Conservation (phyloP, 1,139 yeast genomes). For the Arxiozyma bovina region DNA sequence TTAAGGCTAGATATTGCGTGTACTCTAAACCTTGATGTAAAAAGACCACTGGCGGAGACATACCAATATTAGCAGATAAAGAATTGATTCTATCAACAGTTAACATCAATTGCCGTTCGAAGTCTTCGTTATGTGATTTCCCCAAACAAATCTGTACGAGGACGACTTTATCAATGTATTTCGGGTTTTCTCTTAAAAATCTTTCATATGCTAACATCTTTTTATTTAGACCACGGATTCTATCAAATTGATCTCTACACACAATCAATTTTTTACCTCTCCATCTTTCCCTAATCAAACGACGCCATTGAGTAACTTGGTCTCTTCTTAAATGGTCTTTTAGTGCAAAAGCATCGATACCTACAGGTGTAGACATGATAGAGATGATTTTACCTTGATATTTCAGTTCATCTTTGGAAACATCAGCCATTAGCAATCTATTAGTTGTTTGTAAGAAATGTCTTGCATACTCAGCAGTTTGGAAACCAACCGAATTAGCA, state of each 20-base stretch:
- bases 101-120: constrained; percentile 64
- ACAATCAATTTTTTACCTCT: constrained; percentile 56
- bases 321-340: constrained; percentile 38
- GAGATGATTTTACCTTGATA: constrained; percentile 59
- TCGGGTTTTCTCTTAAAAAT: constrained; percentile 64
- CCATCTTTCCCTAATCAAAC: constrained; percentile 73
- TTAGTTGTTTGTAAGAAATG: constrained; percentile 90
- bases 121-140: constrained; percentile 40
- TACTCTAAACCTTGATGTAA: constrained; percentile 83
- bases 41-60: constrained; percentile 78
- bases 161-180: constrained; percentile 58
- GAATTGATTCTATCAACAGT: constrained; percentile 84
- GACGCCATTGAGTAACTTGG: constrained; percentile 61
- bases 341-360: constrained; percentile 68
- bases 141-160: constrained; percentile 75
- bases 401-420: constrained; percentile 63
- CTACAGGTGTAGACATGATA: constrained; percentile 71
- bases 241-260: constrained; percentile 81
- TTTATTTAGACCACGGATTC: constrained; percentile 79
- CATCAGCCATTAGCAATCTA: constrained; percentile 73
- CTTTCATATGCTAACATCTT: constrained; percentile 80
- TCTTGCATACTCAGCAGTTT: constrained; percentile 84
- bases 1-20: constrained; percentile 78
- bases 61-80: constrained; percentile 59
- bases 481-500: constrained; percentile 81